A percentile compares a stretch with the other conserved stretches of the same genome.
Conservation (phyloP, 257 asterid species). For the Knoxia roxburghii region DNA sequence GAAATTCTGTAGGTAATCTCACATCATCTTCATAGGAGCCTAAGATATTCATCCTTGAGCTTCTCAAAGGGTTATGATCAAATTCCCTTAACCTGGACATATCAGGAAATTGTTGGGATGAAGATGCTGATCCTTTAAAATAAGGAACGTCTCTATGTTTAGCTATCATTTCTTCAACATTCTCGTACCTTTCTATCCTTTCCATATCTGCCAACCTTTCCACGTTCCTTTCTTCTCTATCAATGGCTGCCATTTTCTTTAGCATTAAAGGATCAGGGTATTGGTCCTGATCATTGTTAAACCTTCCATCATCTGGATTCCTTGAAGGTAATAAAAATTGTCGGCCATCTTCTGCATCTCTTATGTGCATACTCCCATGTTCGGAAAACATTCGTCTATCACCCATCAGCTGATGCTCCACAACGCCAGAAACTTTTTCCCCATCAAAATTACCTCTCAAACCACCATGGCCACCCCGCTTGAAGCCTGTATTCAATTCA, state of each 20-base stretch:
- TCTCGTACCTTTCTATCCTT: constrained; percentile 7
- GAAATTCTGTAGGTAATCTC: constrained; percentile 8
- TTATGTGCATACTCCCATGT: not conserved
- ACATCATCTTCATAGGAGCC: constrained; percentile 14
- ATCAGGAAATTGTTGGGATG: constrained; percentile 11
- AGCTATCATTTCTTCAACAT: constrained; percentile 14
- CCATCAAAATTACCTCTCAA: constrained; percentile 5
- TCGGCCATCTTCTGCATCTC: constrained; percentile 7
- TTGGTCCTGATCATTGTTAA: constrained; percentile 2
- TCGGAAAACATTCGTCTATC: not conserved
- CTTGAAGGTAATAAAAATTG: not conserved
- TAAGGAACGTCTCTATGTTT: constrained; percentile 9
- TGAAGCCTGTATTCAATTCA: constrained; percentile 6
- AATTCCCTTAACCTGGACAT: constrained; percentile 16
- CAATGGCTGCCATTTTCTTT: constrained; percentile 16
- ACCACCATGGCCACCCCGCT: not conserved
- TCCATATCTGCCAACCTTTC: constrained; percentile 18
- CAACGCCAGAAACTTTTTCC: not conserved
- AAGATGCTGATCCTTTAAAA: constrained; percentile 11
- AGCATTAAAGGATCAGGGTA: constrained; percentile 22
- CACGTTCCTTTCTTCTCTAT: constrained; percentile 1
- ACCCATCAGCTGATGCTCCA: not conserved
- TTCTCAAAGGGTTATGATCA: constrained; percentile 12
- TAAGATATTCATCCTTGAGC: constrained; percentile 15
- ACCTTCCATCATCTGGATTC: constrained; percentile 1